Percentiles rank a stretch among this genome's conserved stretches.
Evolutionary conservation across 2,329 filamentous ascomycete species (phyloP).

Genomic region (Clarireedia monteithiana): DNA sequence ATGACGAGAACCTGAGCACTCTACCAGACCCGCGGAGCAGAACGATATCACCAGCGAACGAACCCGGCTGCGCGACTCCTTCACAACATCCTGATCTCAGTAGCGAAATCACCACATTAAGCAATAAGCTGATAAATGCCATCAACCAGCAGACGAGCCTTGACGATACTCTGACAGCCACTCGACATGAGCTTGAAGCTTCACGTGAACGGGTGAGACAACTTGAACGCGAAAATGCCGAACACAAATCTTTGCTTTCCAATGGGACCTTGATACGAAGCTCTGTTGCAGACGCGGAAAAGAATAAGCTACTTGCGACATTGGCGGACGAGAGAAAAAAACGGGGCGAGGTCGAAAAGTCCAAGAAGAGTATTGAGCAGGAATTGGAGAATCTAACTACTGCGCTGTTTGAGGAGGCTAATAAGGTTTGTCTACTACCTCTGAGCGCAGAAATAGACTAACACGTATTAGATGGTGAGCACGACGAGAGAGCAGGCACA

Average conservation of each 20-base stretch:
- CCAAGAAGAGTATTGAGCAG: slow-evolving; percentile 83
- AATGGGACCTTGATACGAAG: slow-evolving; percentile 70
- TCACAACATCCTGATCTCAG: slow-evolving; percentile 48
- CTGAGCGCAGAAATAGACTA: slow-evolving; percentile 35
- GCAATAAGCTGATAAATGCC: slow-evolving; percentile 91
- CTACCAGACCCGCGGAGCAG: slow-evolving; percentile 57
- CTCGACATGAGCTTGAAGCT: slow-evolving; percentile 73
- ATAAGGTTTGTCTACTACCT: slow-evolving; percentile 50
- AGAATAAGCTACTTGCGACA: slow-evolving; percentile 47
- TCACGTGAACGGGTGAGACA: slow-evolving; percentile 59
- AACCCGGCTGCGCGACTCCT: slow-evolving; percentile 28
- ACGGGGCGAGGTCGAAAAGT: slow-evolving; percentile 60
- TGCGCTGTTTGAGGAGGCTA: slow-evolving; percentile 95
- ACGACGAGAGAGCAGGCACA: slow-evolving; percentile 84
- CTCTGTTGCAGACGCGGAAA: slow-evolving; percentile 67
- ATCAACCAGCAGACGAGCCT: slow-evolving; percentile 94
- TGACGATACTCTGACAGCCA: slow-evolving; percentile 78
- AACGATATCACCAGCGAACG: slow-evolving; percentile 38
- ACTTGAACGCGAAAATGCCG: slow-evolving; percentile 53
- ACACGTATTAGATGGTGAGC: slow-evolving; percentile 86
- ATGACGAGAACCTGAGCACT: slow-evolving; percentile 58
- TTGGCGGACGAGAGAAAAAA: slow-evolving; percentile 58
- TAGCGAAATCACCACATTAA: slow-evolving; percentile 73
- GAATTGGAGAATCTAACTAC: slow-evolving; percentile 87
- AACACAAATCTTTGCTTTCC: slow-evolving; percentile 61